Evolutionary conservation across 768 basidiomycete genomes (phyloP).

Genomic region (Pholiota molesta): DNA sequence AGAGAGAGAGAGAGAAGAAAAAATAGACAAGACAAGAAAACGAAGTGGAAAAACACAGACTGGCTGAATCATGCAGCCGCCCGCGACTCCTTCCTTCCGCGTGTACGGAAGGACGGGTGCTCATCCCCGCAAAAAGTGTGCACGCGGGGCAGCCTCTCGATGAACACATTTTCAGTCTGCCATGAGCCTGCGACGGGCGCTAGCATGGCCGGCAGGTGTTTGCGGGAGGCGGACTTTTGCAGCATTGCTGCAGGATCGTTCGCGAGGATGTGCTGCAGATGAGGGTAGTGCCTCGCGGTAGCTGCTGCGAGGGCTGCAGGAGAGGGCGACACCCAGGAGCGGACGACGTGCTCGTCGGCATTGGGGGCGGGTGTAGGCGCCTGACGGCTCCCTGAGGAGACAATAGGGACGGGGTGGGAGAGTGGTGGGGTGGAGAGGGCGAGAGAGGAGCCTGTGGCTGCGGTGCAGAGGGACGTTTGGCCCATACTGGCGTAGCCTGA

Average conservation of each 20-base stretch:
- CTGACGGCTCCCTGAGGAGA: conserved; percentile 25
- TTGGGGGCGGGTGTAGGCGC: conserved; percentile 32
- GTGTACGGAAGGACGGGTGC: conserved; percentile 40
- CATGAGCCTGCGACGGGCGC: conserved; percentile 8
- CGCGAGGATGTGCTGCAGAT: conserved; percentile 15
- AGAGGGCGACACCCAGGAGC: conserved; percentile 46
- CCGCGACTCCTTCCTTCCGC: conserved; percentile 47
- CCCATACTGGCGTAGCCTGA: conserved; percentile 35
- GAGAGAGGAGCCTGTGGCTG: conserved; percentile 51
- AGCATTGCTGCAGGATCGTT: conserved; percentile 16
- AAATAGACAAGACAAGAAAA: conserved; percentile 2
- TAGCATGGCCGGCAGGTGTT: conserved; percentile 21
- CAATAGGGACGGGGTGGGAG: conserved; percentile 39
- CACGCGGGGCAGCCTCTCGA: conserved; percentile 12
- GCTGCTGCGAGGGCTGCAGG: conserved; percentile 28
- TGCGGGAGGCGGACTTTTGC: neutral
- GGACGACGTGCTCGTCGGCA: conserved; percentile 39
- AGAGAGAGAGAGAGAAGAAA: neutral
- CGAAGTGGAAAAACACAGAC: conserved; percentile 10
- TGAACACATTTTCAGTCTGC: conserved; percentile 2
- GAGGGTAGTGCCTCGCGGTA: conserved; percentile 22
- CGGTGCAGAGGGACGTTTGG: conserved; percentile 36
- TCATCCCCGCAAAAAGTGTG: conserved; percentile 21
- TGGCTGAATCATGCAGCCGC: conserved; percentile 29
- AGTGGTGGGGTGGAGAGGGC: conserved; percentile 48